phyloP scores from a whole-genome alignment of 495 filamentous ascomycete genomes.

The Aspergillus conjunctus region DNA sequence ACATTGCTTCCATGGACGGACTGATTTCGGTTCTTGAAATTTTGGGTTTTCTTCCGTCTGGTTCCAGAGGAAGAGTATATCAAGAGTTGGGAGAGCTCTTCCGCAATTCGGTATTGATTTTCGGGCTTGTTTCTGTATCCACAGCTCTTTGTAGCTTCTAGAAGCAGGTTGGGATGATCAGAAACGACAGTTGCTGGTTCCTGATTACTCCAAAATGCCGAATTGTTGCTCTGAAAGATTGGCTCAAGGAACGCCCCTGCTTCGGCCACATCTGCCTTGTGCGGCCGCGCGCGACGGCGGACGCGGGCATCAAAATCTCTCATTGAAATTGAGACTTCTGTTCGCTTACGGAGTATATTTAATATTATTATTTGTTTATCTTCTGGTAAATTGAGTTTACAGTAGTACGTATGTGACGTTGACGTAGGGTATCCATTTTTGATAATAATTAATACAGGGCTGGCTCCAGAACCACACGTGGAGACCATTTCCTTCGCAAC shows the following conservation, averaged over 20 bases:
- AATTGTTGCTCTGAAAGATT: too few relatives aligned
- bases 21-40: not conserved
- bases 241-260: not conserved
- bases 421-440: not conserved
- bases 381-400: too few relatives aligned
- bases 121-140: not conserved
- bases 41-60: constrained; percentile 9
- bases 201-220: not conserved
- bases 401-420: too few relatives aligned
- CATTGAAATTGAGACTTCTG: not conserved
- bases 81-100: constrained; percentile 17
- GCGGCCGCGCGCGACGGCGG: not conserved
- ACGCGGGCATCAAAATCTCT: not conserved
- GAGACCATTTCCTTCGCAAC: not conserved
- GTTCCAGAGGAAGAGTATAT: constrained; percentile 2
- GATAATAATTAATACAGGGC: not conserved
- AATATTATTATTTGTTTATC: too few relatives aligned
- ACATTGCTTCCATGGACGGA: not conserved
- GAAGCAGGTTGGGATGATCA: not conserved
- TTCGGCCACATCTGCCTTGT: not conserved
- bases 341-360: too few relatives aligned
- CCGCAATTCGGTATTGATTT: constrained; percentile 23
- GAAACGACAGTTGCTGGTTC: not conserved
- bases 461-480: not conserved
- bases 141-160: not conserved